Evolutionary conservation across 208 protist species (phyloP), one percentile per base, ranked within the genome.

Genomic region (Acanthamoeba castellanii): DNA sequence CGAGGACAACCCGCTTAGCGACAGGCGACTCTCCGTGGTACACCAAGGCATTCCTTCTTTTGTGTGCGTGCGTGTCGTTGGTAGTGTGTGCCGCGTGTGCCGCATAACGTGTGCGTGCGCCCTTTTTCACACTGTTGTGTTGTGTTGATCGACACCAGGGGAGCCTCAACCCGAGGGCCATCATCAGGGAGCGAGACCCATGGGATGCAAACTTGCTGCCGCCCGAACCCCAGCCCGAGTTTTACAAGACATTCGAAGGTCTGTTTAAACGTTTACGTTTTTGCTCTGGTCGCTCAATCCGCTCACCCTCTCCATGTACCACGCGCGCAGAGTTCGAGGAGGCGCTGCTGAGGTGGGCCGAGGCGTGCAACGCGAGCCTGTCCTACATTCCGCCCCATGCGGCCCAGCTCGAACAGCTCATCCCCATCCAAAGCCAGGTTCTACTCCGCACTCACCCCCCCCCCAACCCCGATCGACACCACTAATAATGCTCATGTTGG

Each of bases 241-340:
- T 55, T 30, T 94, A 94, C 74, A 84, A 81, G 13, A 85, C 90
- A 8, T 94, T 94, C 52, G 90, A 94, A 94, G 90, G 90, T 84
- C 9, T 2, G 37, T 20, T 32, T 52, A 45, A 42, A 6, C 72
- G 30, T n/a, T 47, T 7, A 6, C n/a, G 37, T 66, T 66, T 66
- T 20, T 30, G 14, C 25, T 66, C 27, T 22, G 1, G 20, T n/a
- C 25, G 16, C 20, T 66, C 59, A 32, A 2, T n/a, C 7, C 59
- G 16, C 30, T 22, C 22, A 30, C 11, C 30, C 22, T 45, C 22
- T 70, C 18, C 8, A 1, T 7, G 13, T 16, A 14, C 47, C 34
- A 18, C 27, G 32, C 76, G 13, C 27, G 22, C 25, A 94, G 90
- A 94, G 30, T 94, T 85, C 45, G 90, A 94, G 74, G 45, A 94